Evolutionary conservation across 2,329 filamentous ascomycete species (phyloP).

Genomic region (Fusarium hainanense): DNA sequence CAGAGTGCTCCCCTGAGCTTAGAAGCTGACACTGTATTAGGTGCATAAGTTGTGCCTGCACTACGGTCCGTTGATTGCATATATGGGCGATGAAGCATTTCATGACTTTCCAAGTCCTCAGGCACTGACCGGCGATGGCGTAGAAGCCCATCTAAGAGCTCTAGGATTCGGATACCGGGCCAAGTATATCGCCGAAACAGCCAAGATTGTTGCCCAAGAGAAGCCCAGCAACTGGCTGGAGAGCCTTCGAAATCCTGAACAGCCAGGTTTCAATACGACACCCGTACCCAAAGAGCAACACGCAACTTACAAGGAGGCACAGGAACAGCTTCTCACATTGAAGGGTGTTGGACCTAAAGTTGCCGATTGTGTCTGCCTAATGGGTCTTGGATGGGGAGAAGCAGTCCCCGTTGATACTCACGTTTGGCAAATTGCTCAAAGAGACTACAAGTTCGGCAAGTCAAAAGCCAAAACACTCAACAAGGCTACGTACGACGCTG

Average conservation of each 20-base stretch:
- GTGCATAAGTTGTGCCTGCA: slow-evolving; percentile 88
- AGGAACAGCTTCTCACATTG: slow-evolving; percentile 80
- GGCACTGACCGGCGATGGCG: slow-evolving; percentile 76
- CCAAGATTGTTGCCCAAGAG: slow-evolving; percentile 75
- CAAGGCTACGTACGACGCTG: slow-evolving; percentile 87
- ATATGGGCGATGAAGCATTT: slow-evolving; percentile 76
- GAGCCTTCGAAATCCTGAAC: slow-evolving; percentile 80
- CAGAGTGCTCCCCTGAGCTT: not conserved
- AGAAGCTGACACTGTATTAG: slow-evolving; percentile 50
- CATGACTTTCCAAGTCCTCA: slow-evolving; percentile 88
- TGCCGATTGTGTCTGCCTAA: slow-evolving; percentile 94
- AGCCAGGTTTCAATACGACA: slow-evolving; percentile 64
- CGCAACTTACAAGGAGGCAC: slow-evolving; percentile 80
- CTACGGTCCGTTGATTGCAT: slow-evolving; percentile 82
- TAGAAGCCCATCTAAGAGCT: slow-evolving; percentile 82
- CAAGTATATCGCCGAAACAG: slow-evolving; percentile 90
- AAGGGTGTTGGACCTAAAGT: slow-evolving; percentile 97
- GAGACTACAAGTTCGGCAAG: slow-evolving; percentile 94
- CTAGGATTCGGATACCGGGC: slow-evolving; percentile 96
- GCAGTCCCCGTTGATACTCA: slow-evolving; percentile 97
- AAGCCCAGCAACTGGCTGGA: slow-evolving; percentile 81
- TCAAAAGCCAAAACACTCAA: slow-evolving; percentile 86
- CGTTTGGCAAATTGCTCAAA: slow-evolving; percentile 97
- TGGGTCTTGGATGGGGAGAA: slow-evolving; percentile 96
- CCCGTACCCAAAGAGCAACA: slow-evolving; percentile 58